A percentile compares a stretch with the other conserved stretches of the same genome.
Conservation (phyloP, 2,329 filamentous ascomycete genomes). For the Arthrobotrys entomopaga region DNA sequence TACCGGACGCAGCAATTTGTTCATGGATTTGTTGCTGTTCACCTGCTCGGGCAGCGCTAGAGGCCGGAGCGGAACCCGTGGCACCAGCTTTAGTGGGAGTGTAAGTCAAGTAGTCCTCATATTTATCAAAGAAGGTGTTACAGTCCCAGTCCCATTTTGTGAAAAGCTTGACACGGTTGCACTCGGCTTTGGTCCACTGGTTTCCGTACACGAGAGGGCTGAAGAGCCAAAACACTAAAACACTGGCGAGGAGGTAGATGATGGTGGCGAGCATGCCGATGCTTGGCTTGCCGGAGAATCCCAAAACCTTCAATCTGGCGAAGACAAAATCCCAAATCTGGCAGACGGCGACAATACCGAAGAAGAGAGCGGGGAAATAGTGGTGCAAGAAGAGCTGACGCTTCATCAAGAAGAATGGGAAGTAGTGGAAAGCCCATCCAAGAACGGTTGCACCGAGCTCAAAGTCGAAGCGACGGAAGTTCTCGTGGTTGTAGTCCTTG, state of each 20-base stretch:
- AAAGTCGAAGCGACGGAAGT: conserved; percentile 97
- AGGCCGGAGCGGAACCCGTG: conserved; percentile 22
- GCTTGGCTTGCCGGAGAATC: conserved; percentile 74
- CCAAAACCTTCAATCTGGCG: conserved; percentile 75
- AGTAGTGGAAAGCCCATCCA: conserved; percentile 97
- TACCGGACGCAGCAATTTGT: conserved; percentile 45
- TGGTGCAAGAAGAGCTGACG: conserved; percentile 98
- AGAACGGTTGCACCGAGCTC: conserved; percentile 90
- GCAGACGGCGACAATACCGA: conserved; percentile 87
- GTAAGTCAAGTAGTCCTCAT: conserved; percentile 46
- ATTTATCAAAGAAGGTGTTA: conserved; percentile 75
- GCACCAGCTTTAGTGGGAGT: conserved; percentile 42
- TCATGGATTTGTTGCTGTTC: conserved; percentile 41
- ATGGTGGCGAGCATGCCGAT: conserved; percentile 80
- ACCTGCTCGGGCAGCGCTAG: conserved; percentile 31
- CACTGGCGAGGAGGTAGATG: conserved; percentile 77
- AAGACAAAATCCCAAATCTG: conserved; percentile 89
- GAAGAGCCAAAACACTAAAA: conserved; percentile 83
- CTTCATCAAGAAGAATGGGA: conserved; percentile 98
- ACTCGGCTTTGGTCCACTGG: conserved; percentile 88
- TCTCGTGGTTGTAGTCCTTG: conserved; percentile 81
- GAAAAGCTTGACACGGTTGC: conserved; percentile 86
- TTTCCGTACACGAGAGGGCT: conserved; percentile 93
- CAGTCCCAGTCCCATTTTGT: conserved; percentile 97
- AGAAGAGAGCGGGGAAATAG: conserved; percentile 97